phyloP scores from a whole-genome alignment of 257 asterid genomes.

The Solanum chiquidenum region DNA sequence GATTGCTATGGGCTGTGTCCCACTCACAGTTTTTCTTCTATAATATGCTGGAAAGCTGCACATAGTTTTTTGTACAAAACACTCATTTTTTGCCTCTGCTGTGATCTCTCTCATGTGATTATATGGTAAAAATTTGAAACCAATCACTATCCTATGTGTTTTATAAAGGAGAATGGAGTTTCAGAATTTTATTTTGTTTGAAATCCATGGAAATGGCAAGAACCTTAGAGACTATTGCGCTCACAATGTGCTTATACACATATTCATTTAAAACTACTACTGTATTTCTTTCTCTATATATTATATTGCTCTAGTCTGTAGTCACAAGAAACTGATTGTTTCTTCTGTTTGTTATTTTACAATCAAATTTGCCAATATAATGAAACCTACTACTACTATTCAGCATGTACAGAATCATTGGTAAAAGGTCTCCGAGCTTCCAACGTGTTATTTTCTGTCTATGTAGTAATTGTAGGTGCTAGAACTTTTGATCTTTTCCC shows the following conservation, averaged over 20 bases:
- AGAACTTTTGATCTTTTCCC: conserved; percentile 64
- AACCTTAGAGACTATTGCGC: background rate
- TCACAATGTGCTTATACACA: background rate
- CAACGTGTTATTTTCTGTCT: background rate
- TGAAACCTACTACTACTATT: background rate
- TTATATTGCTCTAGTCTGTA: background rate
- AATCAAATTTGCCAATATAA: background rate
- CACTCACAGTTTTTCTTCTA: background rate
- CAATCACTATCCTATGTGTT: background rate
- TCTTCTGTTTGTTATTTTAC: background rate
- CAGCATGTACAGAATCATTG: background rate
- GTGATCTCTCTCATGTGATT: background rate
- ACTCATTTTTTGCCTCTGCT: background rate
- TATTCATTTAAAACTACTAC: background rate
- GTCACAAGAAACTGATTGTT: background rate
- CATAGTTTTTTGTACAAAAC: conserved; percentile 5
- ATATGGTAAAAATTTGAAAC: background rate
- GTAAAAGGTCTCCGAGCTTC: background rate
- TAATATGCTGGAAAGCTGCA: background rate
- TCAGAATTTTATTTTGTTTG: background rate
- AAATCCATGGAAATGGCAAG: background rate
- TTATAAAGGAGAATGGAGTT: background rate
- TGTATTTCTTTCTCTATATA: background rate
- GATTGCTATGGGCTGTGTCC: background rate
- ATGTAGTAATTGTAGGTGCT: conserved; percentile 62